Conservation (phyloP, 1,139 yeast genomes). For the Saccharomyces hybrid region DNA sequence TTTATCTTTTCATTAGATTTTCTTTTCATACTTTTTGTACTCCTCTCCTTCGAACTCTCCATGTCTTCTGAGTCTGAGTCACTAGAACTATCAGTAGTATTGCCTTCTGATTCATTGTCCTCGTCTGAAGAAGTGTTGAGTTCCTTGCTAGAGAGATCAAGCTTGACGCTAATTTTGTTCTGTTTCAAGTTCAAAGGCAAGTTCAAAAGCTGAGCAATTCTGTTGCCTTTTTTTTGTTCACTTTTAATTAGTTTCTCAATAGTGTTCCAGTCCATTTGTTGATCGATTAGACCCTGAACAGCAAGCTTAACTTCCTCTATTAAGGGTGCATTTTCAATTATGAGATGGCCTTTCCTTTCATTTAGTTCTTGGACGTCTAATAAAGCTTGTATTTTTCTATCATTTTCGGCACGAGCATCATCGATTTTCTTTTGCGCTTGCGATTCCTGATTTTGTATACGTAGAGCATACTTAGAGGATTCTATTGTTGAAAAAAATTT, state of each 20-base stretch:
- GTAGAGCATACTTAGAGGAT: conserved; percentile 64
- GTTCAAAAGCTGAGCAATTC: conserved; percentile 53
- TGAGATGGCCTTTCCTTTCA: conserved; percentile 61
- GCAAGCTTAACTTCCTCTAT: conserved; percentile 68
- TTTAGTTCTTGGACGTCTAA: conserved; percentile 57
- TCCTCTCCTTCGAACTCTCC: conserved; percentile 9
- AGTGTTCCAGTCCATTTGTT: conserved; percentile 92
- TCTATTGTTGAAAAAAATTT: conserved; percentile 78
- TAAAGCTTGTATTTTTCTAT: conserved; percentile 60
- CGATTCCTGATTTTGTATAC: conserved; percentile 67
- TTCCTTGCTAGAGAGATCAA: conserved; percentile 31
- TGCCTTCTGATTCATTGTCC: conserved; percentile 5
- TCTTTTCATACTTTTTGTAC: conserved; percentile 13
- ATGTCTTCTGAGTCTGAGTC: conserved; percentile 13
- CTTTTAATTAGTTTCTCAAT: conserved; percentile 67
- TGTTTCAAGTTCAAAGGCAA: conserved; percentile 65
- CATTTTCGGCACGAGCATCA: conserved; percentile 67
- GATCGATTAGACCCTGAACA: conserved; percentile 59
- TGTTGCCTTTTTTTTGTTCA: conserved; percentile 61
- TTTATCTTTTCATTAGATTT: conserved; percentile 32
- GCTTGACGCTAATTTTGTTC: conserved; percentile 53
- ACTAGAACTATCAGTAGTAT: conserved; percentile 4
- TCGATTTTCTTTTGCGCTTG: conserved; percentile 67
- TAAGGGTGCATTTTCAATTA: conserved; percentile 58
- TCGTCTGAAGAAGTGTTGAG: conserved; percentile 4